Evolutionary conservation across 2,329 filamentous ascomycete species (phyloP).

Genomic region (Emergomyces pasteurianus): DNA sequence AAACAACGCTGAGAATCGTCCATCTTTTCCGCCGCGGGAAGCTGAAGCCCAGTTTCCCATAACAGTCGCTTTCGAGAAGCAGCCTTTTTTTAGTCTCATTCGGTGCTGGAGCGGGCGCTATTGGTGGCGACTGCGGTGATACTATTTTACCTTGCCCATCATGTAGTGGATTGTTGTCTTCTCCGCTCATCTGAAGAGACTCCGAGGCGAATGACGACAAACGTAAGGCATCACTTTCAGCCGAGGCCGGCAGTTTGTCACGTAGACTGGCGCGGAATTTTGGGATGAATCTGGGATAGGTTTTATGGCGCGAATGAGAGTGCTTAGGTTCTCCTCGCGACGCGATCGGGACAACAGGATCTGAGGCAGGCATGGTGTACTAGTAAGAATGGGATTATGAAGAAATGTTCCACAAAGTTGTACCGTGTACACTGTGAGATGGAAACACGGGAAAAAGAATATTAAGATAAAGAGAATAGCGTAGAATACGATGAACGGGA

Average conservation of each 20-base stretch:
- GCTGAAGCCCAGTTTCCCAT: constrained; percentile 51
- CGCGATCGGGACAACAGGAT: not conserved
- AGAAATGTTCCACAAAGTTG: not conserved
- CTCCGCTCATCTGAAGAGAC: not conserved
- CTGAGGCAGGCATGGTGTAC: not conserved
- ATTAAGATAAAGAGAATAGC: not conserved
- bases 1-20: constrained; percentile 56
- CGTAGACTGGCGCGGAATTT: not conserved
- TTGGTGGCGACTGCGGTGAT: not conserved
- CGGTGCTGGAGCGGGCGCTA: not conserved
- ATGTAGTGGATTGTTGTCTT: not conserved
- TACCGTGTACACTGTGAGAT: not conserved
- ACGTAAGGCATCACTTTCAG: not conserved
- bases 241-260: not conserved
- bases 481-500: not conserved
- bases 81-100: constrained; percentile 19
- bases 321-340: not conserved
- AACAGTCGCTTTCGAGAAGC: constrained; percentile 46
- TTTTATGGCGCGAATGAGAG: not conserved
- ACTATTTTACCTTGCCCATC: not conserved
- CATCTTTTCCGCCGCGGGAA: constrained; percentile 56
- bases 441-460: not conserved
- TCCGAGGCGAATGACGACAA: not conserved
- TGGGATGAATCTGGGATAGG: not conserved
- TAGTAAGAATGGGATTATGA: not conserved